phyloP scores from a whole-genome alignment of 1,284 basidiomycete species.

The Chondrostereum purpureum region DNA sequence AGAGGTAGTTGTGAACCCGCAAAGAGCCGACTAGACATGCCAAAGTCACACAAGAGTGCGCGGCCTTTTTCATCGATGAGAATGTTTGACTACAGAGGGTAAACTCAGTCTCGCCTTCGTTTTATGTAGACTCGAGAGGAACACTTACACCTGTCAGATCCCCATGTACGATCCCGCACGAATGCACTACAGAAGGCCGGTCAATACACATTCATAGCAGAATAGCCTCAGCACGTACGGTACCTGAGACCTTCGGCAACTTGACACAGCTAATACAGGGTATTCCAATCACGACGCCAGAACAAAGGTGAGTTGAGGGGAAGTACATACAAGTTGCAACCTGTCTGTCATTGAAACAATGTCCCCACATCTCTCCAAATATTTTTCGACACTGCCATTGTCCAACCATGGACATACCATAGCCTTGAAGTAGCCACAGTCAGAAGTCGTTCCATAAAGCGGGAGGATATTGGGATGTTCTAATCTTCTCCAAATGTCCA shows the following conservation, averaged over 20 bases:
- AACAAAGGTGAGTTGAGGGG: not conserved
- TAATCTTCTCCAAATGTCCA: conserved; percentile 34
- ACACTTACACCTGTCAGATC: conserved; percentile 32
- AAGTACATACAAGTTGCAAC: conserved; percentile 23
- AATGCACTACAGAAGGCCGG: conserved; percentile 25
- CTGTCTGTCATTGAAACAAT: conserved; percentile 29
- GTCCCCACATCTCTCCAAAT: conserved; percentile 33
- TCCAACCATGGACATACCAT: conserved; percentile 46
- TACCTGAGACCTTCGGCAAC: conserved; percentile 31
- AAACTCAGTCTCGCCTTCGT: not conserved
- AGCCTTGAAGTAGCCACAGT: conserved; percentile 34
- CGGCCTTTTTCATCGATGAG: conserved; percentile 30
- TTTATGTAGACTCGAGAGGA: not conserved
- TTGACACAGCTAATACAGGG: conserved; percentile 24
- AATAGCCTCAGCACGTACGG: conserved; percentile 17
- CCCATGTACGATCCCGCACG: conserved; percentile 31
- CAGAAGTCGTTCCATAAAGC: conserved; percentile 29
- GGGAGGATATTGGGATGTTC: conserved; percentile 34
- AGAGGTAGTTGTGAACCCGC: conserved; percentile 24
- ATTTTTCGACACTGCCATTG: conserved; percentile 37
- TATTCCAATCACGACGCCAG: conserved; percentile 1
- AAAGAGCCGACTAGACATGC: conserved; percentile 32
- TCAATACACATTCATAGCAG: not conserved
- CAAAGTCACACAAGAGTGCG: conserved; percentile 34
- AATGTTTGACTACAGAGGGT: conserved; percentile 28